Percentiles rank a stretch among this genome's conserved stretches.
These are phyloP conservation scores for Piedraia hortae DNA, from an alignment of 2,329 filamentous ascomycete genomes.

Conservation along the genomic window DNA sequence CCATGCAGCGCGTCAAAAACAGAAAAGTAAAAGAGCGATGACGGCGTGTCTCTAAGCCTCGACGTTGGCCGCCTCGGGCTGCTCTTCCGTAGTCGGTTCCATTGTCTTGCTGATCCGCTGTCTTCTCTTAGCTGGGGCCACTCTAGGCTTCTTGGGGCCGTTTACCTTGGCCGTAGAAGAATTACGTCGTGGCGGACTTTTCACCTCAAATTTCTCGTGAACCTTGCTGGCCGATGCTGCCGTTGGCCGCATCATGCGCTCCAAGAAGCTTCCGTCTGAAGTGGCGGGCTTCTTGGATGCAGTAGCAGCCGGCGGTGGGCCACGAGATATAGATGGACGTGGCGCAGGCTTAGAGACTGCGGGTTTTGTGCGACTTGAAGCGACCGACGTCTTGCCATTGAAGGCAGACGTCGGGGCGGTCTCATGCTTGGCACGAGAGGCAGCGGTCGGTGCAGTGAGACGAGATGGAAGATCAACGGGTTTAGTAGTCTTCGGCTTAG, in stretches of 20 bases:
- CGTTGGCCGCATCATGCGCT: slow-evolving; percentile 60
- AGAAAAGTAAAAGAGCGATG: no score
- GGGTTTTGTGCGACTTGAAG: slow-evolving; percentile 9
- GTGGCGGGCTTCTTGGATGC: slow-evolving; percentile 18
- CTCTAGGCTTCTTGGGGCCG: no score
- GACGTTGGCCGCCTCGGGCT: no score
- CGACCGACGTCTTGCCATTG: slow-evolving; percentile 8
- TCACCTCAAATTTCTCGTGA: slow-evolving; percentile 27
- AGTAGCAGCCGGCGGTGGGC: slow-evolving; percentile 19
- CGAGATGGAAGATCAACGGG: slow-evolving; percentile 38
- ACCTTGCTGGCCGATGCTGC: slow-evolving; percentile 40
- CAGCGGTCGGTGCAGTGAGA: slow-evolving; percentile 40
- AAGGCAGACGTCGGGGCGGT: no score
- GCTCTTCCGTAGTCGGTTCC: no score
- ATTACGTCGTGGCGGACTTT: no score
- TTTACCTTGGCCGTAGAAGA: no score
- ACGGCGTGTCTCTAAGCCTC: no score
- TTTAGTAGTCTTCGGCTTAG: slow-evolving; percentile 30
- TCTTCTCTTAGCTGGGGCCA: no score
- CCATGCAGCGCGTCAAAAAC: no score
- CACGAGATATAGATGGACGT: slow-evolving; percentile 12
- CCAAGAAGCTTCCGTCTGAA: slow-evolving; percentile 41
- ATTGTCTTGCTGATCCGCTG: no score
- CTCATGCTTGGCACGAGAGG: slow-evolving; percentile 35
- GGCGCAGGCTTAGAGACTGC: slow-evolving; percentile 11